phyloP scores from a whole-genome alignment of 805 yeast genomes.

The Suhomyces pyralidae region DNA sequence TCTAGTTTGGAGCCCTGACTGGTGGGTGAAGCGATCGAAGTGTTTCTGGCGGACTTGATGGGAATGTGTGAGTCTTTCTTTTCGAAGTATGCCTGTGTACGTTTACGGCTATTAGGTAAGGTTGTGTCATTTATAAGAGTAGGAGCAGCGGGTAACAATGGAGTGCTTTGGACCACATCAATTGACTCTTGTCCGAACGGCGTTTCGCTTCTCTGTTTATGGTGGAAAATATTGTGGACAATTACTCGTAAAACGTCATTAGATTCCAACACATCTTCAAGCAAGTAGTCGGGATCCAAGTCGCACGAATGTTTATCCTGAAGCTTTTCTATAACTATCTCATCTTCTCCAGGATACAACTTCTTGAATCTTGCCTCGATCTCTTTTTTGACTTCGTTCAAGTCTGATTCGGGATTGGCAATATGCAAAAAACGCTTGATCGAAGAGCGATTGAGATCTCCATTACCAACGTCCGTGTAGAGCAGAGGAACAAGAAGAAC shows the following conservation, averaged over 20 bases:
- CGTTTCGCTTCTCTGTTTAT: neutral
- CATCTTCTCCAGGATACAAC: slow-evolving; percentile 62
- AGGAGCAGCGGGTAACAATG: slow-evolving; percentile 22
- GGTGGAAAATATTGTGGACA: slow-evolving; percentile 24
- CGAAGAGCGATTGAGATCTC: slow-evolving; percentile 21
- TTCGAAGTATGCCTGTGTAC: slow-evolving; percentile 23
- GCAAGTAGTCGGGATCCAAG: slow-evolving; percentile 71
- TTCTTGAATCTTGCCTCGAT: slow-evolving; percentile 54
- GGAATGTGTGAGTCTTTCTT: slow-evolving; percentile 22
- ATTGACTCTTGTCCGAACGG: slow-evolving; percentile 2
- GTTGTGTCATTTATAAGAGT: slow-evolving; percentile 10
- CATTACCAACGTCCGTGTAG: slow-evolving; percentile 17
- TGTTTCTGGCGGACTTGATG: slow-evolving; percentile 10
- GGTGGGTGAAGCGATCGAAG: neutral
- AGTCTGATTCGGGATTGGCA: slow-evolving; percentile 45
- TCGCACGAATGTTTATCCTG: slow-evolving; percentile 72
- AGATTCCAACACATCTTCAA: slow-evolving; percentile 57
- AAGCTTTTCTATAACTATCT: slow-evolving; percentile 53
- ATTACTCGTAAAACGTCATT: slow-evolving; percentile 36
- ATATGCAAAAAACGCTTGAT: slow-evolving; percentile 59
- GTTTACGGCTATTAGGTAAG: slow-evolving; percentile 13
- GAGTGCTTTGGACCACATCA: slow-evolving; percentile 8
- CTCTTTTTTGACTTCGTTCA: slow-evolving; percentile 52
- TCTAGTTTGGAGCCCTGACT: slow-evolving; percentile 3
- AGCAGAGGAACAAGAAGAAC: slow-evolving; percentile 32